Base-by-base conservation (phyloP, 2,329 filamentous ascomycete genomes). In the Exophiala dermatitidis region DNA sequence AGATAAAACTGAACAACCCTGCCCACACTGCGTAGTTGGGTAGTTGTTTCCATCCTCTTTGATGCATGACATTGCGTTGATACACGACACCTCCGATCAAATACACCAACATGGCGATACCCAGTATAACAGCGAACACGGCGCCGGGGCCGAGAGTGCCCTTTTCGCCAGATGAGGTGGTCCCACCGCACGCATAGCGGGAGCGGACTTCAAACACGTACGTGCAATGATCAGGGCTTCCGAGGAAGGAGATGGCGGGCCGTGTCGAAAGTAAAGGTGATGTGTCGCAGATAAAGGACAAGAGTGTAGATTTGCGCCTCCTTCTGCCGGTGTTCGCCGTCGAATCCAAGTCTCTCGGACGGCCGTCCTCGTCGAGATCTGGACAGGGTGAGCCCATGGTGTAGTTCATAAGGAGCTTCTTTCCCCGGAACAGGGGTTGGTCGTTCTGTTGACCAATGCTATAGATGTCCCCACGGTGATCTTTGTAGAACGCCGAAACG, bases 201-300 rank as follows among this genome's bases (percentile, higher is more conserved):
- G 88, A 93, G 60, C 91, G 86, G 46, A 90, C 85, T 69, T 97
- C 90, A 73, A 98, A 98, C 71, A 95, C 87, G 72, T 97, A 98
- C 31, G 88, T 83, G 76, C 93, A 98, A 56, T 94, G 85, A 67
- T 97, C 90, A 38, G 88, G 85, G 57, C 90, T 85, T 54, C 87
- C 88, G 54, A 97, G 85, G 68, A 95, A 98, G 19, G 88, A 89
- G 36, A 93, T 77, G 30, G 58, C 57, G 3, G 62, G 62, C 9
- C 56, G 56, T 26, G 46, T 58, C 3, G 80, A 79, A 3, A 90
- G 84, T 38, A 80, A 77, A 3, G 81, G 80, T 31, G 77, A 78
- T 1, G 84, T 75, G 67, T 96, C 90, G 75, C 93, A 98, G 60
- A 93, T 84, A 68, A 97, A 91, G 28, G 90, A 93, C 70, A 98